These are phyloP conservation scores for Cyanidioschyzon merolae DNA, from an alignment of 23 red algal genomes.

Conservation along the genomic window DNA sequence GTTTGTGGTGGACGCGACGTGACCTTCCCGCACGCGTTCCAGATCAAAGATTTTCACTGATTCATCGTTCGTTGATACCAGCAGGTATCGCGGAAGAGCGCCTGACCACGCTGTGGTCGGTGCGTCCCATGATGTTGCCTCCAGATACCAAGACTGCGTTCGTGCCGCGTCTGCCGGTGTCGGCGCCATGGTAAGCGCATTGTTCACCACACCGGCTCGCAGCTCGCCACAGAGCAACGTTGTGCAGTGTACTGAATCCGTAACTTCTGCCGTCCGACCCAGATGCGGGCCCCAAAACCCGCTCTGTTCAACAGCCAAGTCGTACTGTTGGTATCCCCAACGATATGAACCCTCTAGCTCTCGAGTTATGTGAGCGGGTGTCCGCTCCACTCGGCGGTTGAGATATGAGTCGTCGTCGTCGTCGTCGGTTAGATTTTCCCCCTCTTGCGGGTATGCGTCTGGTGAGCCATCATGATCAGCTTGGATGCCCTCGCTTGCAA, in stretches of 20 bases:
- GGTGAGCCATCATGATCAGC: neutral
- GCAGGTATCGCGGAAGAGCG: neutral
- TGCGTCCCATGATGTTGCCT: neutral
- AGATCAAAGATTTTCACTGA: neutral
- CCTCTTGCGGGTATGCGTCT: neutral
- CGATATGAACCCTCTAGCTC: neutral
- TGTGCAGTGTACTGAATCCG: neutral
- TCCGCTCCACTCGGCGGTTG: neutral
- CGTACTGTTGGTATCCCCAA: neutral
- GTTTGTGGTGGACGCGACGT: neutral
- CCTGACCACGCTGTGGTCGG: neutral
- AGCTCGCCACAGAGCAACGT: neutral
- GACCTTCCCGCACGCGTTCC: neutral
- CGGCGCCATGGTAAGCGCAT: neutral
- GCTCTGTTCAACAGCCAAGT: neutral
- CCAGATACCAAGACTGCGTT: neutral
- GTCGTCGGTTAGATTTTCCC: too few species aligned
- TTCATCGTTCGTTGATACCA: constrained; percentile 5
- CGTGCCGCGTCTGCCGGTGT: neutral
- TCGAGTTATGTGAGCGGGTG: neutral
- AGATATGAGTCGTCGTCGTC: neutral
- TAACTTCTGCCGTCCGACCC: neutral
- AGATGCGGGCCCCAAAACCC: neutral
- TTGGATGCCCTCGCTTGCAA: neutral
- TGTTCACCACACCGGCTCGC: neutral